Evolutionary conservation across 768 basidiomycete species (phyloP), one percentile per base, ranked within the genome.

Genomic region (Suillus placidus): DNA sequence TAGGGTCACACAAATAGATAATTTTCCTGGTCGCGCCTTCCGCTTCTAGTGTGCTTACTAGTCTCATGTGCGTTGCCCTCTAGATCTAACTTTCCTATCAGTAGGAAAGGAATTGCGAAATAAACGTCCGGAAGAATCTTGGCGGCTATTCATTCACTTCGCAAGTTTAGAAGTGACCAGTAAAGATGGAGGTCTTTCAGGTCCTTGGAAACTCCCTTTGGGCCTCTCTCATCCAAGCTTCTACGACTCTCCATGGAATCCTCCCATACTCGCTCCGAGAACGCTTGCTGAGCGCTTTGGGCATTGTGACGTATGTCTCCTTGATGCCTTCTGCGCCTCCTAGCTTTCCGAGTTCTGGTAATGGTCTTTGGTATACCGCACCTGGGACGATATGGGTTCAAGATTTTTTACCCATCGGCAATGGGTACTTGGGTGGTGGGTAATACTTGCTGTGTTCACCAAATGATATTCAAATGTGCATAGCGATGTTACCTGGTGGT

Each of bases 311-410:
- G 14, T 77, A 73, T 30, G 43, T 65, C 14, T 69, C 65, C 51
- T 58, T 68, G 65, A 55, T 65, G 6, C 40, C 35, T 47, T 68
- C 77, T 38, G 66, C 73, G 6, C 83, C 83, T 37, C 62, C 74
- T 30, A 83, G 80, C n/a, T 90, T 92, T 70, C 91, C 91, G 0
- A 67, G 77, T 4, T 87, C 88, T 14, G 91, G 91, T n/a, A 92
- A 92, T 75, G 90, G 86, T 7, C 79, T 92, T 35, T 92, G 91
- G 91, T 92, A 88, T 68, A 83, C 77, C 4, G 64, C 80, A 18
- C 82, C 85, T 0, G 88, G 84, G 2, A 72, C 72, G 0, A 72
- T 81, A 23, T 92, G 91, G 91, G 76, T 81, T 0, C 80, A 80
- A 54, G 84, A 89, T 52, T 87, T 79, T 71, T 83, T 92, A 34